Percentiles rank a stretch among this genome's conserved stretches.
These are phyloP conservation scores for Penicillium silybi DNA, from an alignment of 495 filamentous ascomycete genomes.

Conservation along the genomic window DNA sequence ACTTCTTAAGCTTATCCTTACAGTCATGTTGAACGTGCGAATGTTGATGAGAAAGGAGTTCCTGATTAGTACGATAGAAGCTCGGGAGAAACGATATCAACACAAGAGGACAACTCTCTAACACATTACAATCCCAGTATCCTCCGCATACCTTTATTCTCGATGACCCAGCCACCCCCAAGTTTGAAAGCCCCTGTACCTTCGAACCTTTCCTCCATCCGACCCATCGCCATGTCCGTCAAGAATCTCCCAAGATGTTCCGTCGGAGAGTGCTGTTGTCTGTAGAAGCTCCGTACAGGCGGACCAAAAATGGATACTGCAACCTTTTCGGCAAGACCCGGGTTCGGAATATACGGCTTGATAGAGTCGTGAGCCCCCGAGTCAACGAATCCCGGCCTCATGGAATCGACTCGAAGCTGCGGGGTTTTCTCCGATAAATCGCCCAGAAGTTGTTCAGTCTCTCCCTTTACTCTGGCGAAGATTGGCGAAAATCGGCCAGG, in stretches of 20 bases:
- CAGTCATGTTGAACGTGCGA: too few relatives aligned
- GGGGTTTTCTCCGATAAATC: conserved; percentile 42
- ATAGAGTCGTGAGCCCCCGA: conserved; percentile 43
- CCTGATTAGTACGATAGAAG: too few relatives aligned
- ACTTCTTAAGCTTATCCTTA: too few relatives aligned
- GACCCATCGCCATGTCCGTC: conserved; percentile 58
- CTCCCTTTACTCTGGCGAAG: conserved; percentile 60
- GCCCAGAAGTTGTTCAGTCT: conserved; percentile 53
- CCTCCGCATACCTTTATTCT: conserved; percentile 14
- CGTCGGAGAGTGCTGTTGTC: conserved; percentile 29
- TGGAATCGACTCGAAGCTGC: conserved; percentile 40
- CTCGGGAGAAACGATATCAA: too few relatives aligned
- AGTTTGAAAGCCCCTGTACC: conserved; percentile 37
- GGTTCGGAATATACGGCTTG: conserved; percentile 35
- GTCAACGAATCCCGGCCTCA: conserved; percentile 55
- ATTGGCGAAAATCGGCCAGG: conserved; percentile 51
- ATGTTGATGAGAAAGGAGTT: too few relatives aligned
- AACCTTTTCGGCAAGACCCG: not conserved
- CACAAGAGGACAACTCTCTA: too few relatives aligned
- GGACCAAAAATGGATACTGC: conserved; percentile 1
- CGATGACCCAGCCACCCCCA: conserved; percentile 13
- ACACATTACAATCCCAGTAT: conserved; percentile 9
- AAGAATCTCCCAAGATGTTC: conserved; percentile 38
- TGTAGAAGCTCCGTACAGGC: conserved; percentile 8
- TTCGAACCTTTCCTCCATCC: conserved; percentile 35